Evolutionary conservation across 2,329 filamentous ascomycete species (phyloP), one percentile per base, ranked within the genome.

Genomic region (Trichoderma asperellum): DNA sequence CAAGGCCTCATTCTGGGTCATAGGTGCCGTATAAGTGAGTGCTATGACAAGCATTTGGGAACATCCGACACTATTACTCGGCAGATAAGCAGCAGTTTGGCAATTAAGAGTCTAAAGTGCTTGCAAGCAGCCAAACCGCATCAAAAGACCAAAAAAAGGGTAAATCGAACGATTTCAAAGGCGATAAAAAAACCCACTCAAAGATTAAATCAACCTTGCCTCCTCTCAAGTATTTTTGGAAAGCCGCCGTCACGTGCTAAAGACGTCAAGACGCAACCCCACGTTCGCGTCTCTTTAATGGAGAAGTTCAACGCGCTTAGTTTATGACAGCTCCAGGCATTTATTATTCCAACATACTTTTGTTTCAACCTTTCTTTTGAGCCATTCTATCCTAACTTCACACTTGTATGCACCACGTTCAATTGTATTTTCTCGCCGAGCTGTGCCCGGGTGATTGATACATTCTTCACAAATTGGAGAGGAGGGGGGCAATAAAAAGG

Each of bases 231-330:
- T 24, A 49, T 49, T 49, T 24, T 12, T 11, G 16, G 10, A 24
- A 55, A 40, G 21, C 34, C 7, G 29, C 43, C 16, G 68, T 53
- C 68, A 58, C 55, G 53, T 61, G 60, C 52, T 32, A 18, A n/a
- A 43, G 37, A 55, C 62, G 34, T 61, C 37, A 49, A 29, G 34
- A 5, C 14, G 47, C 24, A 55, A 58, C 68, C 68, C 68, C 69
- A 68, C 69, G 66, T 70, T 43, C 69, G 69, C 69, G 69, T 70
- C 69, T 61, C 27, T 62, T 27, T 43, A 11, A 49, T 61, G 35
- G 40, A 57, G 49, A 49, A 4, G 10, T 5, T 4, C 1, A 10
- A 57, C 52, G 53, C 58, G 58, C 67, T 40, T 11, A n/a, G 35
- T 21, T 49, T 49, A 24, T 21, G 47, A 49, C 47, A 49, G 47